Evolutionary conservation across 371 early-diverging fungal genomes (phyloP), one percentile per base, ranked within the genome.

Genomic region (Blakeslea trispora): DNA sequence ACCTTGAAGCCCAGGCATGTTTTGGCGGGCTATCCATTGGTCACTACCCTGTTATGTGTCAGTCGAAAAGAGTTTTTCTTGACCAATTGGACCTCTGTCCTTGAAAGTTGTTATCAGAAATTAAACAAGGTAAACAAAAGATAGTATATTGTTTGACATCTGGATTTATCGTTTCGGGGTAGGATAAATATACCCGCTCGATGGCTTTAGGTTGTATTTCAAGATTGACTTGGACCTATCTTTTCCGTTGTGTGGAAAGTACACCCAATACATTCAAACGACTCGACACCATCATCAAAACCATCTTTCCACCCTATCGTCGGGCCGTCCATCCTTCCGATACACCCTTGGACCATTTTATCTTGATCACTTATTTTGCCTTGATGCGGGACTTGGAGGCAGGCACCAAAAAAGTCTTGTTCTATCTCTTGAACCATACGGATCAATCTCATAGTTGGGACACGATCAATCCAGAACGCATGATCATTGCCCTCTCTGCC

Each of bases 181-280:
- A 86, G 70, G 94, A 94, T 62, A 91, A 89, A 74, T 66, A 79
- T 54, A 76, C 85, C 37, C 83, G 90, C 4, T 73, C 76, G 19
- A 75, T 89, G 24, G 86, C 93, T 0, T 66, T 97, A 54, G 86
- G 86, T 7, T 94, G 93, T 53, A 70, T 96, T 0, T 78, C 87
- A 21, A 88, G 96, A 8, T 72, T 97, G 37, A 63, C 92, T 19
- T 98, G 99, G 99, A 93, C 93, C 2, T 96, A 94, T 59, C 68
- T 97, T 13, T 95, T 91, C 68, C 87, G 97, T 45, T 94, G 90
- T 60, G 79, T 81, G 5, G 95, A 94, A 52, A 73, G 89, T 32
- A 79, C 81, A 6, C 63, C 77, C 11, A 74, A 66, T 9, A 75
- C 84, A 0, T 76, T 81, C 31, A 85, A 86, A 53, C 73, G 81